Evolutionary conservation across 495 filamentous ascomycete genomes (phyloP).

Genomic region (Aspergillus nanangensis): DNA sequence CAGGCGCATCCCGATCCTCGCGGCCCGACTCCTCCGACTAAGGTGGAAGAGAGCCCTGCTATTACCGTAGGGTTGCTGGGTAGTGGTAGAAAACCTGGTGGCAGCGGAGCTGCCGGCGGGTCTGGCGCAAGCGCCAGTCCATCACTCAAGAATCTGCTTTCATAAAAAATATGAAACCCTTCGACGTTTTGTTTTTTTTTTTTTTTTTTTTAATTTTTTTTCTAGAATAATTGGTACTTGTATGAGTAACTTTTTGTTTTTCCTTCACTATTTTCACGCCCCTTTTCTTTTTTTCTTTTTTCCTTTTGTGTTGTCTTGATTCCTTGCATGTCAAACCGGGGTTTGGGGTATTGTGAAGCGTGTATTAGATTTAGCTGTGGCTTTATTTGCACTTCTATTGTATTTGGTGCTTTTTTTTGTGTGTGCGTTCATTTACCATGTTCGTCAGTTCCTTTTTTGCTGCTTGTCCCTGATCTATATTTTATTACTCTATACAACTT

Average conservation of each 20-base stretch:
- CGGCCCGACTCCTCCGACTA: conserved; percentile 28
- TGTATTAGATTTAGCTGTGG: conserved; percentile 11
- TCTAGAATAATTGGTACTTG: conserved; percentile 5
- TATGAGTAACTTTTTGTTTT: conserved; percentile 17
- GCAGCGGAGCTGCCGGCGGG: conserved; percentile 30
- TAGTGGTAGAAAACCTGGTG: conserved; percentile 26
- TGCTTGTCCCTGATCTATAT: no score
- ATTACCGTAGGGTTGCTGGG: conserved; percentile 19
- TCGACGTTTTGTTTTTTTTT: no score
- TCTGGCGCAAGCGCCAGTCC: conserved; percentile 67
- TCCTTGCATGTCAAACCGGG: conserved; percentile 19
- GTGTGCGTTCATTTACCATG: background rate
- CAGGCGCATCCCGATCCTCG: conserved; percentile 32
- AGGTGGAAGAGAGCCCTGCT: conserved; percentile 29
- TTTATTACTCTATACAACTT: no score
- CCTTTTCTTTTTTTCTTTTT: conserved; percentile 18
- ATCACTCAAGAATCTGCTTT: conserved; percentile 70
- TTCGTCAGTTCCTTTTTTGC: background rate
- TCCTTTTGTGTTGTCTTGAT: conserved; percentile 15
- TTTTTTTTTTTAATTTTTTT: no score
- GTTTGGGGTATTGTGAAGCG: conserved; percentile 17
- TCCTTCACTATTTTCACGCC: no score
- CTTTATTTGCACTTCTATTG: background rate
- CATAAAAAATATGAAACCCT: conserved; percentile 27
- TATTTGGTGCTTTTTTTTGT: background rate